Evolutionary conservation across 1,284 basidiomycete species (phyloP), one percentile per base, ranked within the genome.

Genomic region (Ganoderma lucidum): DNA sequence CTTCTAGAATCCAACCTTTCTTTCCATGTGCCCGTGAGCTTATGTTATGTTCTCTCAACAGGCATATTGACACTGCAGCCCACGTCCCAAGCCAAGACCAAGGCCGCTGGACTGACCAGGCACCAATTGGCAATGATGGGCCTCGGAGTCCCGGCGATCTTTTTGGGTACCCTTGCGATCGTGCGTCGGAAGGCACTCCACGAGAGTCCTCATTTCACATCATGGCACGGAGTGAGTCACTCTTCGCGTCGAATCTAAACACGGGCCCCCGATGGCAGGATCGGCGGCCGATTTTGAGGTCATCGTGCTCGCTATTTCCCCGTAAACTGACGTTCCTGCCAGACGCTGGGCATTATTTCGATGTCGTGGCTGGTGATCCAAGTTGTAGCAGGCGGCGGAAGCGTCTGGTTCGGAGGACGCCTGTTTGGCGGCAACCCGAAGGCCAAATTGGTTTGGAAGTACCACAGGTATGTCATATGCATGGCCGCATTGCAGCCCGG

Each of bases 31-130:
- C 23, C 23, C 48, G 8, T 4, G 23, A 12, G 9, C 2, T 39
- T 61, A 10, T 17, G 23, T 19, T 5, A 2, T 41, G 14, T 39
- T 23, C 23, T 15, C 37, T 12, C 17, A n/a, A 35, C 73, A 92
- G 91, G 89, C n/a, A 87, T 93, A 62, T 70, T 91, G 71, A 92
- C 90, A n/a, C 86, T 94, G 8, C 92, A 94, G 75, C 90, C 92
- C 0, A 93, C 92, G 1, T 86, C 87, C 4, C 87, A 89, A 66
- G 87, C 90, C 0, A 84, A 80, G 73, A 88, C 88, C 39, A 94
- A 93, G 78, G 84, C 85, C 2, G 87, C 87, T 1, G 92, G 91
- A 0, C 82, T 93, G 0, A 75, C 79, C 10, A 85, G 90, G 45
- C 92, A 94, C 76, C 90, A 93, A 76, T 76, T 85, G 30, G 86